These are phyloP conservation scores for Colletotrichum theobromicola DNA, from an alignment of 2,329 filamentous ascomycete genomes.

Conservation along the genomic window DNA sequence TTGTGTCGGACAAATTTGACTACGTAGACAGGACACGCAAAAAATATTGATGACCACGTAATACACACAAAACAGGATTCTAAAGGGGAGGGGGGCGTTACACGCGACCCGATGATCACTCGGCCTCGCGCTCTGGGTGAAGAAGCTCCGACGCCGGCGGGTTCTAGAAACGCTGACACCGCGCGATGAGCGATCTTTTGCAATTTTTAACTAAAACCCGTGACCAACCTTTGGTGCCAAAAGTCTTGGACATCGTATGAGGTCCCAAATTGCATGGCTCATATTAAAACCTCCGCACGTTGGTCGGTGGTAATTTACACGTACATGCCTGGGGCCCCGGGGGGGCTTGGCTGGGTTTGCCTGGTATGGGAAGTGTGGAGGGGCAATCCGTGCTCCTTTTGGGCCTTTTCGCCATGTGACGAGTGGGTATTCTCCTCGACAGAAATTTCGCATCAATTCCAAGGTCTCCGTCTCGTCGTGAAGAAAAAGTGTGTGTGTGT, in stretches of 20 bases:
- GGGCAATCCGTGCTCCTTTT: neutral
- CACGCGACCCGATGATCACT: neutral
- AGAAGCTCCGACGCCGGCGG: neutral
- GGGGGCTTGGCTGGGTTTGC: conserved; percentile 3
- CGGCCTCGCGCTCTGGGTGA: neutral
- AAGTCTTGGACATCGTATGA: conserved; percentile 8
- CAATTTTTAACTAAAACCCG: neutral
- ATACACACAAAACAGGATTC: neutral
- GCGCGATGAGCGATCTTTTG: neutral
- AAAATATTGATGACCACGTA: neutral
- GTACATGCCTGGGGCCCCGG: neutral
- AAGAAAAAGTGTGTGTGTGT: neutral
- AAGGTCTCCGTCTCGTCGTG: neutral
- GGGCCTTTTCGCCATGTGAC: neutral
- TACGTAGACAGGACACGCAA: neutral
- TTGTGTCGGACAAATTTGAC: neutral
- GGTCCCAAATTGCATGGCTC: neutral
- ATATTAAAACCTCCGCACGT: neutral
- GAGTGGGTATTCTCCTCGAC: neutral
- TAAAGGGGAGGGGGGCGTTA: neutral
- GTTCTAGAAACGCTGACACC: neutral
- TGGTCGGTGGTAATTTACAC: neutral
- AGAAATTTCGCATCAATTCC: neutral
- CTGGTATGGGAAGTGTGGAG: neutral
- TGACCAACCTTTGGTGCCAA: neutral